Percentiles rank a stretch among this genome's conserved stretches.
Evolutionary conservation across 192 early-diverging fungal genomes (phyloP).

Genomic region (Coemansia sp.): DNA sequence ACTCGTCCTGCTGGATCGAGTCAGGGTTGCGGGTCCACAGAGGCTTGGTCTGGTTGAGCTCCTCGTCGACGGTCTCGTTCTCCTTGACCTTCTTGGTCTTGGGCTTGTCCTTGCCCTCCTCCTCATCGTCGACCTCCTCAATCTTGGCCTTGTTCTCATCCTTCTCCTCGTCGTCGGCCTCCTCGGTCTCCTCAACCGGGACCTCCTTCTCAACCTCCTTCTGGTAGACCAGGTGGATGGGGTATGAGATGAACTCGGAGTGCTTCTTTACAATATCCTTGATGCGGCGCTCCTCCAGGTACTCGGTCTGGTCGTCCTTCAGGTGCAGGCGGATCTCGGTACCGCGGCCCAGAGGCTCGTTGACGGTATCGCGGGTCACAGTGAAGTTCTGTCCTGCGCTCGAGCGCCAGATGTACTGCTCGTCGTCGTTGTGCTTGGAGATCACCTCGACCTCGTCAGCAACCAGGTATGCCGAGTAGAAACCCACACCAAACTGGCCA

Average conservation of each 20-base stretch:
- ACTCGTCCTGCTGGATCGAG: constrained; percentile 94
- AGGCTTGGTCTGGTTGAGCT: constrained; percentile 98
- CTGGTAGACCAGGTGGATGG: constrained; percentile 92
- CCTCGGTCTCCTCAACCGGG: constrained; percentile 81
- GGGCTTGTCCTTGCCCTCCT: constrained; percentile 68
- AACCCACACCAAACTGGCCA: constrained; percentile 99
- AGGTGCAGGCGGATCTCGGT: constrained; percentile 92
- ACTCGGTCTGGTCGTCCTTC: constrained; percentile 98
- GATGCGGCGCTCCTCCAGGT: constrained; percentile 98
- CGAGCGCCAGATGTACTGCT: constrained; percentile 96
- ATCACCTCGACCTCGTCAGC: constrained; percentile 91
- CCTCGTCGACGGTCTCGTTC: constrained; percentile 66
- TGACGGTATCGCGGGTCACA: constrained; percentile 89
- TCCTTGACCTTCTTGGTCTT: constrained; percentile 69
- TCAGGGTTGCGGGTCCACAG: constrained; percentile 99
- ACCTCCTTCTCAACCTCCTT: constrained; percentile 99
- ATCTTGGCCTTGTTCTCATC: constrained; percentile 76
- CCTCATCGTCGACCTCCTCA: constrained; percentile 71
- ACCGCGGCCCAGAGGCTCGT: constrained; percentile 91
- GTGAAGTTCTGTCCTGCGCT: constrained; percentile 87
- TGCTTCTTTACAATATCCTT: constrained; percentile 99
- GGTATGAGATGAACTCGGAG: constrained; percentile 99
- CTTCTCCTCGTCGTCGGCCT: constrained; percentile 69
- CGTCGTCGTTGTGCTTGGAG: constrained; percentile 94
- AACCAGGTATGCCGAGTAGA: constrained; percentile 99